Percentiles rank a stretch among this genome's conserved stretches.
These are phyloP conservation scores for Sanguinoderma infundibulare DNA, from an alignment of 1,284 basidiomycete genomes.

Conservation along the genomic window DNA sequence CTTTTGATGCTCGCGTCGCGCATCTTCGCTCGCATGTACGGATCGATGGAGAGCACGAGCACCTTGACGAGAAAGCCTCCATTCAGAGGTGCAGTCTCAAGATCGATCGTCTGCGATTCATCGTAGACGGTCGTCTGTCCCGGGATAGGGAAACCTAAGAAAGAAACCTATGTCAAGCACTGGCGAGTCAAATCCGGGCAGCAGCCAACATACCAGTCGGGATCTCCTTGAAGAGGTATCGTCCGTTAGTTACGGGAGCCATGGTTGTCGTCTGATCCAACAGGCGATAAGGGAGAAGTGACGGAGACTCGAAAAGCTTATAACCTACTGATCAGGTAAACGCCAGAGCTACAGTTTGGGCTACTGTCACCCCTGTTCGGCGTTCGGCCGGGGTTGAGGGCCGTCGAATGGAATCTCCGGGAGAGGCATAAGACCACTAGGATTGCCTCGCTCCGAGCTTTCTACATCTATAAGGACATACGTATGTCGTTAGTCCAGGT, in stretches of 20 bases:
- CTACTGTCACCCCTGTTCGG: too few species aligned
- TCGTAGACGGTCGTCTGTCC: constrained; percentile 46
- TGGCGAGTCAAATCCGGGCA: background rate
- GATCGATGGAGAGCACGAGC: constrained; percentile 51
- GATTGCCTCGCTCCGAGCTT: too few species aligned
- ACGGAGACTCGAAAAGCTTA: too few species aligned
- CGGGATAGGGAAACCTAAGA: background rate
- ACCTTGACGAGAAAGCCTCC: constrained; percentile 57
- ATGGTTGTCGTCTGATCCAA: background rate
- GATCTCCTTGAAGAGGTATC: constrained; percentile 3
- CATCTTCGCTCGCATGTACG: constrained; percentile 48
- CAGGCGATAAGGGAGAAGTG: background rate
- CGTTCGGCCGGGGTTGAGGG: too few species aligned
- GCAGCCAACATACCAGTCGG: background rate
- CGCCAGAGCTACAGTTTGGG: too few species aligned
- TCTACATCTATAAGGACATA: too few species aligned
- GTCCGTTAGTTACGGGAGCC: constrained; percentile 2
- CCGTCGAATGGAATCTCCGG: too few species aligned
- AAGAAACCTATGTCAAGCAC: background rate
- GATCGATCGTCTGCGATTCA: constrained; percentile 49
- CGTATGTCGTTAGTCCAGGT: too few species aligned
- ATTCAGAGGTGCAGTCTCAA: constrained; percentile 50
- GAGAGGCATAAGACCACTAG: too few species aligned
- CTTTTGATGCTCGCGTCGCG: constrained; percentile 20
- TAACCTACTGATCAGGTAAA: too few species aligned